These are phyloP conservation scores for Podaxis sp. DNA, from an alignment of 768 basidiomycete genomes.

Conservation along the genomic window DNA sequence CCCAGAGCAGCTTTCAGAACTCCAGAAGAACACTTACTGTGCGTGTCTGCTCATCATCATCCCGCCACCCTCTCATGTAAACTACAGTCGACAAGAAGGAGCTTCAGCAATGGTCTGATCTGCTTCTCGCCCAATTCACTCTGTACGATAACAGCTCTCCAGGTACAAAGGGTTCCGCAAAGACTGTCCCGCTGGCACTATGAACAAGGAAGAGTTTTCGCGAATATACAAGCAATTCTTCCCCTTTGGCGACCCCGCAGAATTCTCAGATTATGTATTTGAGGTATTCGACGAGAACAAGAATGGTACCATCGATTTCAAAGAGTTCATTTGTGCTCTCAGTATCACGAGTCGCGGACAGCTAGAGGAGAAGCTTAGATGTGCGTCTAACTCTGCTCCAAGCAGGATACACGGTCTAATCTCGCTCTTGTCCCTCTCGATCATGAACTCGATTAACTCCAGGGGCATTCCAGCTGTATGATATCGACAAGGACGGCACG, in stretches of 20 bases:
- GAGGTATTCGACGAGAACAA: constrained; percentile 95
- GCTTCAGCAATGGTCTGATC: constrained; percentile 83
- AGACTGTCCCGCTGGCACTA: constrained; percentile 95
- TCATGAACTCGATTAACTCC: constrained; percentile 24
- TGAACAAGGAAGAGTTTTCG: constrained; percentile 94
- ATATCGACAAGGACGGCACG: constrained; percentile 96
- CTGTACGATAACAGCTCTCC: constrained; percentile 20
- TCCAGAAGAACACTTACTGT: constrained; percentile 99
- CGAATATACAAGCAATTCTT: constrained; percentile 99
- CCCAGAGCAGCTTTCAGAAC: constrained; percentile 88
- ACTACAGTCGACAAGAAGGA: constrained; percentile 90
- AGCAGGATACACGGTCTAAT: constrained; percentile 9
- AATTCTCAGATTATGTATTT: constrained; percentile 99
- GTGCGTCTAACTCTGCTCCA: constrained; percentile 46
- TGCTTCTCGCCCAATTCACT: constrained; percentile 7
- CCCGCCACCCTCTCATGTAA: constrained; percentile 16
- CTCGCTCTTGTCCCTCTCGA: neutral
- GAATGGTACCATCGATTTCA: constrained; percentile 98
- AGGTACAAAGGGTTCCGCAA: constrained; percentile 99
- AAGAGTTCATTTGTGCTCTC: constrained; percentile 98
- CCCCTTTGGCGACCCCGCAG: constrained; percentile 95
- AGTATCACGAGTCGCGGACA: constrained; percentile 92
- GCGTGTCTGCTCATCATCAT: constrained; percentile 26
- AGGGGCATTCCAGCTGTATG: constrained; percentile 99
- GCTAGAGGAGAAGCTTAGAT: constrained; percentile 97